These are phyloP conservation scores for Chionographis japonica DNA, from an alignment of 106 monocot genomes.

Conservation along the genomic window DNA sequence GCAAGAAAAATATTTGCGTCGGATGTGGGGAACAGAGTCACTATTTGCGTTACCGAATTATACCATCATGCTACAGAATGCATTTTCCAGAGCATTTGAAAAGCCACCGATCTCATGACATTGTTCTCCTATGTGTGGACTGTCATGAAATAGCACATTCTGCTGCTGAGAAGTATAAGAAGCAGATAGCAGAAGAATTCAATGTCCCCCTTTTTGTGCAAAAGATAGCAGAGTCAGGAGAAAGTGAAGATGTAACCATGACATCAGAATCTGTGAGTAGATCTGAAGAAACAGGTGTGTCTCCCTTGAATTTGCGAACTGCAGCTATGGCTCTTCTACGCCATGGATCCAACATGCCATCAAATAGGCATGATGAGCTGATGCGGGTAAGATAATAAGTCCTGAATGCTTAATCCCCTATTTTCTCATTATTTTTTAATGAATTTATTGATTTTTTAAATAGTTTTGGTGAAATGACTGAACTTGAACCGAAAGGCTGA, in stretches of 20 bases:
- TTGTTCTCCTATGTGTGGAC: constrained; percentile 93
- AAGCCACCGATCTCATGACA: constrained; percentile 97
- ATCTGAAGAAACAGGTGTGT: constrained; percentile 48
- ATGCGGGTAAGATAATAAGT: constrained; percentile 36
- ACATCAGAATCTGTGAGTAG: constrained; percentile 12
- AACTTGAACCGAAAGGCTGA: too few relatives aligned
- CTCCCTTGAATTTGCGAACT: constrained; percentile 83
- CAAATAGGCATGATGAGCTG: constrained; percentile 57
- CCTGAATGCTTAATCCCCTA: background rate
- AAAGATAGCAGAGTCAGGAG: constrained; percentile 58
- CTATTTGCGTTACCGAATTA: constrained; percentile 88
- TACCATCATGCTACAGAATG: constrained; percentile 97
- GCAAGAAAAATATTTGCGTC: constrained; percentile 94
- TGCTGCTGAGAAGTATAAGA: constrained; percentile 94
- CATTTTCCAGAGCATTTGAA: constrained; percentile 99
- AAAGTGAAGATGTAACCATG: constrained; percentile 30
- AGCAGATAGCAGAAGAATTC: constrained; percentile 70
- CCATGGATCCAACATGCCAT: constrained; percentile 83
- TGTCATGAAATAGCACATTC: constrained; percentile 94
- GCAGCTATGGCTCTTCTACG: constrained; percentile 96
- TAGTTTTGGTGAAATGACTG: too few relatives aligned
- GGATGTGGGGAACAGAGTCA: constrained; percentile 93
- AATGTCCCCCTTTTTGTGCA: constrained; percentile 78
- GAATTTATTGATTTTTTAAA: too few relatives aligned
- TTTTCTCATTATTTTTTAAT: background rate